Percentiles rank a stretch among this genome's conserved stretches.
phyloP scores from a whole-genome alignment of 495 filamentous ascomycete genomes.

The Penicillium macrosclerotiorum region DNA sequence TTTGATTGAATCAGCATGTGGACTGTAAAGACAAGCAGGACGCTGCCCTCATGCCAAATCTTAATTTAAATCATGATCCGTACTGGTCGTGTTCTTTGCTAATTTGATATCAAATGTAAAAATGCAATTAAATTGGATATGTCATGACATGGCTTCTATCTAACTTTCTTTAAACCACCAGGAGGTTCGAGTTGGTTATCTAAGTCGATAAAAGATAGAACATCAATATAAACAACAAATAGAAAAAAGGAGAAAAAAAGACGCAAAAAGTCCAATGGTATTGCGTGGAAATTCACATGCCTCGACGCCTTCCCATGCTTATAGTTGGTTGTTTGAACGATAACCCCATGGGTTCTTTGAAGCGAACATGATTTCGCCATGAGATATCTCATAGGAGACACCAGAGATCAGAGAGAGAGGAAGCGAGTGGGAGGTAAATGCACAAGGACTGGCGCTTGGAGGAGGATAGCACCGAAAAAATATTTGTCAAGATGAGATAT shows the following conservation, averaged over 20 bases:
- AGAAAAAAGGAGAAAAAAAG: slow-evolving; percentile 10
- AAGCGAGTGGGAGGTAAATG: slow-evolving; percentile 9
- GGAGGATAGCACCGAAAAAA: too few species aligned
- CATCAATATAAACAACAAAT: slow-evolving; percentile 17
- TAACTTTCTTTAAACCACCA: neutral
- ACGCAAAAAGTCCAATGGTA: slow-evolving; percentile 12
- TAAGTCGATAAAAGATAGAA: too few species aligned
- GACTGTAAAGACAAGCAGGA: too few species aligned
- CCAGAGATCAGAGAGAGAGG: slow-evolving; percentile 1
- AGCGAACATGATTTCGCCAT: too few species aligned
- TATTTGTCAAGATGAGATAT: neutral
- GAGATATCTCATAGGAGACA: neutral
- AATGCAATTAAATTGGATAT: slow-evolving; percentile 1
- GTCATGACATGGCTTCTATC: neutral
- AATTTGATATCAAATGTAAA: too few species aligned
- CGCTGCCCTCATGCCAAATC: too few species aligned
- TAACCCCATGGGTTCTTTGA: too few species aligned
- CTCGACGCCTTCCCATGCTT: slow-evolving; percentile 42
- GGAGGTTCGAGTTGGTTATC: neutral
- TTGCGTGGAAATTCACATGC: slow-evolving; percentile 16
- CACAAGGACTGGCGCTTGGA: too few species aligned
- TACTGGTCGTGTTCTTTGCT: too few species aligned
- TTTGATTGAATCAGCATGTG: neutral
- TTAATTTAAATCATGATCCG: too few species aligned
- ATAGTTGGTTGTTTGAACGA: slow-evolving; percentile 11